phyloP scores from a whole-genome alignment of 345 rosid species.

The Populus simonii region DNA sequence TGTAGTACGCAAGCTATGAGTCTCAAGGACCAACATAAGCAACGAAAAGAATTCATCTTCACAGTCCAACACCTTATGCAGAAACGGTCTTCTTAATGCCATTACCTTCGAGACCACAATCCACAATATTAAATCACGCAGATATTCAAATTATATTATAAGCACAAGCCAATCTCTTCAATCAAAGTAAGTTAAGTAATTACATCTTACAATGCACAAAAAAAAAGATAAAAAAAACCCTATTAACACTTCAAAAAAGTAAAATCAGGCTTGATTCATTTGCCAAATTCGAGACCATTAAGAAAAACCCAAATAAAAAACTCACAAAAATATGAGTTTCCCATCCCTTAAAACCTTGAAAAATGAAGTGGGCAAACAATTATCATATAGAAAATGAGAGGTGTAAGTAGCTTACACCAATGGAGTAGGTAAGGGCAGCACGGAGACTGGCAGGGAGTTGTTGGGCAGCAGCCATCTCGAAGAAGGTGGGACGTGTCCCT shows the following conservation, averaged over 20 bases:
- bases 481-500: conserved; percentile 97
- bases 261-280: background rate
- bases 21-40: conserved; percentile 86
- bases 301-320: background rate
- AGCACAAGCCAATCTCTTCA: background rate
- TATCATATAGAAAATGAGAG: background rate
- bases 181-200: background rate
- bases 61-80: conserved; percentile 81
- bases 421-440: conserved; percentile 87
- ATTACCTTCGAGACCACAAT: conserved; percentile 54
- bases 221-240: background rate
- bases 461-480: conserved; percentile 99
- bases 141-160: background rate
- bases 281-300: conserved; percentile 1
- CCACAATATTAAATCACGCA: background rate
- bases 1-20: conserved; percentile 91
- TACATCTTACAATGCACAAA: background rate
- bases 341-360: background rate
- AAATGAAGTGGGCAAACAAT: background rate
- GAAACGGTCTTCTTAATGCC: conserved; percentile 87
- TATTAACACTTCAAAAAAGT: too few relatives aligned
- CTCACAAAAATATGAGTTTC: background rate
- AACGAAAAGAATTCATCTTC: conserved; percentile 93
- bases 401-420: conserved; percentile 52
- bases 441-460: conserved; percentile 98